A percentile compares a stretch with the other conserved stretches of the same genome.
Conservation (phyloP, 768 basidiomycete species). For the Podaxis sp. region DNA sequence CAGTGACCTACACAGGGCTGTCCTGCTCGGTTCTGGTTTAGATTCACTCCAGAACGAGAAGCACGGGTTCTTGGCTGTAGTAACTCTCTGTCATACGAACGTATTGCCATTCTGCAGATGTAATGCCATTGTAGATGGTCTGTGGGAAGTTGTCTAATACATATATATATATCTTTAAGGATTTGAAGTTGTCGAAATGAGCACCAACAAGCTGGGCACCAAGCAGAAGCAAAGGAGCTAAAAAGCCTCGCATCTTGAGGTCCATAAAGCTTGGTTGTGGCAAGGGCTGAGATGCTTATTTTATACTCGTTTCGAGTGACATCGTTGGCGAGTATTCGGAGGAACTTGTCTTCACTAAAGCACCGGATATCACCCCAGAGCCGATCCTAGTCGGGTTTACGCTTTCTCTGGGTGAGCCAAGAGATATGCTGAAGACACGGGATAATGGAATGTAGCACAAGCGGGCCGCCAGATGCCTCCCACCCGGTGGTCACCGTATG, state of each 20-base stretch:
- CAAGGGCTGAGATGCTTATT: background rate
- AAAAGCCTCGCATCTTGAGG: background rate
- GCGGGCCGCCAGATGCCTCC: no score
- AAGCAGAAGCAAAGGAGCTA: background rate
- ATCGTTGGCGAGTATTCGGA: background rate
- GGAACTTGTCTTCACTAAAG: background rate
- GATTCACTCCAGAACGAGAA: background rate
- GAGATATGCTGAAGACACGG: background rate
- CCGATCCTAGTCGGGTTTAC: no score
- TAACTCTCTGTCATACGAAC: constrained; percentile 35
- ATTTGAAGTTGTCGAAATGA: background rate
- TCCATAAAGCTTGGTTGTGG: background rate
- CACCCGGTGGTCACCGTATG: no score
- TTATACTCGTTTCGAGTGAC: background rate
- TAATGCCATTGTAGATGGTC: constrained; percentile 26
- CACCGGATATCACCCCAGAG: background rate
- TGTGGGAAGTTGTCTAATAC: constrained; percentile 28
- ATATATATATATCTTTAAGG: background rate
- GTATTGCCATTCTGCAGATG: constrained; percentile 32
- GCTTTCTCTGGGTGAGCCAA: background rate
- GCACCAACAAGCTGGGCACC: background rate
- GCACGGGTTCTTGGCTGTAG: constrained; percentile 30
- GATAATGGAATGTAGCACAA: no score
- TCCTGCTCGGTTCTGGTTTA: background rate
- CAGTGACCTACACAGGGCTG: constrained; percentile 27